Evolutionary conservation across 345 rosid genomes (phyloP).

Genomic region (Syzygium jambos): DNA sequence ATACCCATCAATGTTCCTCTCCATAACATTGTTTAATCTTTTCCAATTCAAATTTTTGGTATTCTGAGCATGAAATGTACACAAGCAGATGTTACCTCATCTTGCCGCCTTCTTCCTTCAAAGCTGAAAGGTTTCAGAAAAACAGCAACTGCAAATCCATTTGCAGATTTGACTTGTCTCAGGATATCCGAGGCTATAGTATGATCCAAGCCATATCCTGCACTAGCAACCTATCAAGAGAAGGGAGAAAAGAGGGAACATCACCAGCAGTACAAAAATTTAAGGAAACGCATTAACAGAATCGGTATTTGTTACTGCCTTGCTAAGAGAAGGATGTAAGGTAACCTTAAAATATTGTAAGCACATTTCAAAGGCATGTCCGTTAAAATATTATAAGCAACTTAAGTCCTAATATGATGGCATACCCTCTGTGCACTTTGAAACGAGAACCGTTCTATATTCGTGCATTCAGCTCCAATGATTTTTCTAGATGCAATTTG

Average conservation of each 20-base stretch:
- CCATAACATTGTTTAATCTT: background rate
- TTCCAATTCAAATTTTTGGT: background rate
- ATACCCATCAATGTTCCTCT: background rate
- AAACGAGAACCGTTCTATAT: background rate
- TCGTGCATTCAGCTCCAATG: background rate
- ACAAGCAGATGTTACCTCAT: slow-evolving; percentile 44
- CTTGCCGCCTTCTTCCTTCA: slow-evolving; percentile 80
- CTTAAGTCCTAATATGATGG: background rate
- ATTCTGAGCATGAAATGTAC: background rate
- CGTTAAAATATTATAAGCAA: background rate
- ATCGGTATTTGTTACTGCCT: background rate
- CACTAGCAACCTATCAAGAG: slow-evolving; percentile 56
- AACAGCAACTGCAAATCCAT: slow-evolving; percentile 60
- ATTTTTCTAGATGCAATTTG: background rate
- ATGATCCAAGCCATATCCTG: slow-evolving; percentile 71
- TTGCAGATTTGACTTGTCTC: slow-evolving; percentile 31
- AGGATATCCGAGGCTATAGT: slow-evolving; percentile 54
- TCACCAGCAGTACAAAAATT: background rate
- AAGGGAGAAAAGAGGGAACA: slow-evolving; percentile 7
- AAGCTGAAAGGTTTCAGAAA: slow-evolving; percentile 83
- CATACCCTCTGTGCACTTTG: background rate
- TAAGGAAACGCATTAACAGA: background rate
- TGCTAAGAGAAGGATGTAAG: background rate
- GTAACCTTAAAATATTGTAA: background rate
- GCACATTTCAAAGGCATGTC: background rate